A percentile compares a stretch with the other conserved stretches of the same genome.
Conservation (phyloP, 1,284 basidiomycete genomes). For the Laetiporus sulphureus region DNA sequence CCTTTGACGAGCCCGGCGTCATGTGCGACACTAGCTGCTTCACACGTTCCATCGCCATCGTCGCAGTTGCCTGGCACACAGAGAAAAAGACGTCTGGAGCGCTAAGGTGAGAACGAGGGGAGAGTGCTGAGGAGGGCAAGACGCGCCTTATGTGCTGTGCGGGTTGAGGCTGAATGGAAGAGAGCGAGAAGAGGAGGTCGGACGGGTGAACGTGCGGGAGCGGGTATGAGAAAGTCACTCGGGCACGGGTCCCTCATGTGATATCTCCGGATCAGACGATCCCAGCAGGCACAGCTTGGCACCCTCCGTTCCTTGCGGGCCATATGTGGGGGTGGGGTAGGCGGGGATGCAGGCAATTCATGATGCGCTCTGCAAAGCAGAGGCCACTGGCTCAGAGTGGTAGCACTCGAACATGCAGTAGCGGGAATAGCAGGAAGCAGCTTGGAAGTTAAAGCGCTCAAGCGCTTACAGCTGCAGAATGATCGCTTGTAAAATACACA, state of each 20-base stretch:
- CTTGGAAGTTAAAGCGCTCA: no score
- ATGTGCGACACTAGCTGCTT: conserved; percentile 62
- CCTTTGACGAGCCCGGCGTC: conserved; percentile 30
- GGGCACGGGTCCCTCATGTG: background rate
- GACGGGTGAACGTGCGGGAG: background rate
- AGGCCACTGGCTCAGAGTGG: background rate
- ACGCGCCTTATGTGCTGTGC: background rate
- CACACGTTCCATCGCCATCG: conserved; percentile 41
- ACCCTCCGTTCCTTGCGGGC: no score
- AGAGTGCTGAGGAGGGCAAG: background rate
- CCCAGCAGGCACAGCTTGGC: no score
- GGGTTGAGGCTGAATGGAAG: no score
- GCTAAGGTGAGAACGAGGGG: background rate
- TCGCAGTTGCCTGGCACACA: background rate
- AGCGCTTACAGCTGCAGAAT: no score
- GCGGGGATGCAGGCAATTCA: background rate
- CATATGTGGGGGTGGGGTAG: background rate
- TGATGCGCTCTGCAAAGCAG: no score
- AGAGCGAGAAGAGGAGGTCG: background rate
- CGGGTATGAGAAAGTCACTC: background rate
- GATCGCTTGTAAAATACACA: no score
- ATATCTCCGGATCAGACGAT: no score
- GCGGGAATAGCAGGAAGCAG: no score
- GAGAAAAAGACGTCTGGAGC: background rate
- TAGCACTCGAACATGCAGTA: no score